Percentiles rank a stretch among this genome's conserved stretches.
These are phyloP conservation scores for Candida gorgasii DNA, from an alignment of 805 yeast species.

Conservation along the genomic window DNA sequence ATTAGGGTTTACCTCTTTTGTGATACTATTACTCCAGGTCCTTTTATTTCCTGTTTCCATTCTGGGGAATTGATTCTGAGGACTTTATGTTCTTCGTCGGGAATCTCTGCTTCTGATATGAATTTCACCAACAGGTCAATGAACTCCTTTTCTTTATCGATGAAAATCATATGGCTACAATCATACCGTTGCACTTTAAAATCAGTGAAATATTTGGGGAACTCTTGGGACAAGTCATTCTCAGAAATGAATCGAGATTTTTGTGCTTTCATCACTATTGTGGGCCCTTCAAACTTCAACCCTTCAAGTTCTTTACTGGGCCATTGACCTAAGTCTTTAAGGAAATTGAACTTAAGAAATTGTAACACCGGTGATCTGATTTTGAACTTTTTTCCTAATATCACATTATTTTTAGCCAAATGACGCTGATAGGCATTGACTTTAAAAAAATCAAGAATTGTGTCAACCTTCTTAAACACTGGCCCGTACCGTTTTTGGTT, in stretches of 20 bases:
- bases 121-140: background rate
- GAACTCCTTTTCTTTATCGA: slow-evolving; percentile 2
- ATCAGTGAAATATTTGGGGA: slow-evolving; percentile 28
- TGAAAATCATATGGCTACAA: slow-evolving; percentile 40
- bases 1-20: background rate
- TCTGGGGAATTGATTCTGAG: background rate
- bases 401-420: slow-evolving; percentile 41
- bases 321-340: slow-evolving; percentile 24
- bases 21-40: background rate
- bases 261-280: slow-evolving; percentile 46
- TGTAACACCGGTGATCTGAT: slow-evolving; percentile 23
- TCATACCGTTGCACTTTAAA: slow-evolving; percentile 21
- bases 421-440: slow-evolving; percentile 27
- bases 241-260: slow-evolving; percentile 43
- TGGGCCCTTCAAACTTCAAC: slow-evolving; percentile 27
- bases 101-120: background rate
- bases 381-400: background rate
- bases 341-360: slow-evolving; percentile 19
- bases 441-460: slow-evolving; percentile 24
- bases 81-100: background rate
- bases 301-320: slow-evolving; percentile 19
- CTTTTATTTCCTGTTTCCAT: background rate
- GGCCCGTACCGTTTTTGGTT: slow-evolving; percentile 19
- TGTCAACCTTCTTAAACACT: slow-evolving; percentile 17
- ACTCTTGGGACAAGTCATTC: slow-evolving; percentile 21